Evolutionary conservation across 1,139 yeast genomes (phyloP).

Genomic region (Suhomyces chickasaworum): DNA sequence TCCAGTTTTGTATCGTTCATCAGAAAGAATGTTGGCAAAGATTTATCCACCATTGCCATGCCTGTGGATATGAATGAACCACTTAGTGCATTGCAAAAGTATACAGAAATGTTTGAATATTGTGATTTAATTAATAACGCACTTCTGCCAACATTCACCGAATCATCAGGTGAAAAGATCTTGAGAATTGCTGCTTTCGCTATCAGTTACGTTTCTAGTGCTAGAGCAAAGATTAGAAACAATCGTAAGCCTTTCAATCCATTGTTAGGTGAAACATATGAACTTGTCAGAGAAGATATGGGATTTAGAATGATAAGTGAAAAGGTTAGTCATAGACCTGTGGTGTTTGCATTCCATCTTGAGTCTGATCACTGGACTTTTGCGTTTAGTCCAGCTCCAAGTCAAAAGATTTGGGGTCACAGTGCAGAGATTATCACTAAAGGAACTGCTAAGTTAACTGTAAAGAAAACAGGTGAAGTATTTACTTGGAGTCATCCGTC

Average conservation of each 20-base stretch:
- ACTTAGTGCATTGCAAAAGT: conserved; percentile 72
- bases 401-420: conserved; percentile 95
- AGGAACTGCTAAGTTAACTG: conserved; percentile 62
- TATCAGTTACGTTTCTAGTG: conserved; percentile 66
- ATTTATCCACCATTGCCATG: conserved; percentile 82
- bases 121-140: conserved; percentile 67
- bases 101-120: conserved; percentile 80
- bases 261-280: conserved; percentile 83
- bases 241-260: conserved; percentile 92
- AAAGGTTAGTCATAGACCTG: conserved; percentile 82
- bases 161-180: conserved; percentile 57
- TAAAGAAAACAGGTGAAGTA: conserved; percentile 65
- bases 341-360: conserved; percentile 75
- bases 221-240: conserved; percentile 73
- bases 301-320: conserved; percentile 73
- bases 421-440: conserved; percentile 78
- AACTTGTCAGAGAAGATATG: conserved; percentile 74
- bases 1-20: conserved; percentile 80
- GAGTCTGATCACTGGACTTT: conserved; percentile 79
- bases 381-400: conserved; percentile 73
- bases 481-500: conserved; percentile 84
- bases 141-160: conserved; percentile 38
- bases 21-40: conserved; percentile 91
- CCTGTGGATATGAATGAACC: conserved; percentile 97
- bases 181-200: conserved; percentile 82